Base-by-base conservation (phyloP, 2,329 filamentous ascomycete genomes). In the Fusarium fracticaudum region DNA sequence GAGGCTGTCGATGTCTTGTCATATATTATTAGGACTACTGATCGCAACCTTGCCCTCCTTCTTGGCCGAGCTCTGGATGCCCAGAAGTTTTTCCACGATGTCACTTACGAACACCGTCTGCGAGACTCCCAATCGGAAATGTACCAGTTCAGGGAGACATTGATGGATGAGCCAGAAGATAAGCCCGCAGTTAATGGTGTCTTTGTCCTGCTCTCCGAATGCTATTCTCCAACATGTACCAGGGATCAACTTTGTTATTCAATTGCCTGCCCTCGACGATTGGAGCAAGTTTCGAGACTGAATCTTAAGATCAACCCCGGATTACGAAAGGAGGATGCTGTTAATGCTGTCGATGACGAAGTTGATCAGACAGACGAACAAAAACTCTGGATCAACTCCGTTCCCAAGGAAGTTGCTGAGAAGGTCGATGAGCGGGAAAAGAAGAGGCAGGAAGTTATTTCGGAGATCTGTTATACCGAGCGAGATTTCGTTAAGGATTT, bases 81-180 rank as follows among this genome's bases (percentile, higher is more conserved):
- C 31, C 96, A 99, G 81, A 98, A 98, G 82, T 98, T 98, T 85
- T 99, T 99, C 81, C 96, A 99, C 85, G 96, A 99, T 87, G 96
- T 98, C 58, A 98, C 96, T 2, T 99, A 99, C 83, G 96, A 98
- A 78, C 96, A 99, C 83, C 91, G 96, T 54, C 86, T 99, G 78
- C 93, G 96, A 83, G 96, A 99, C 83, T 97, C 96, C n/a, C 90
- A 92, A 45, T 93, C 92, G 59, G 96, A 99, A 83, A 93, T 99
- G 82, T 99, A 98, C 82, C 96, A 98, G 81, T 99, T 99, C 84
- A 91, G 93, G 76, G 96, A 98, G 84, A 97, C 92, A 6, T 88
- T 98, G 82, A 92, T 95, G 84, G 96, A 98, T 60, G 91, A 94
- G 77, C 85, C 86, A n/a, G 92, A 94, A 76, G 90, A 93, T 61